Evolutionary conservation across 1,284 basidiomycete genomes (phyloP).

Genomic region (Ceratobasidium sp.): DNA sequence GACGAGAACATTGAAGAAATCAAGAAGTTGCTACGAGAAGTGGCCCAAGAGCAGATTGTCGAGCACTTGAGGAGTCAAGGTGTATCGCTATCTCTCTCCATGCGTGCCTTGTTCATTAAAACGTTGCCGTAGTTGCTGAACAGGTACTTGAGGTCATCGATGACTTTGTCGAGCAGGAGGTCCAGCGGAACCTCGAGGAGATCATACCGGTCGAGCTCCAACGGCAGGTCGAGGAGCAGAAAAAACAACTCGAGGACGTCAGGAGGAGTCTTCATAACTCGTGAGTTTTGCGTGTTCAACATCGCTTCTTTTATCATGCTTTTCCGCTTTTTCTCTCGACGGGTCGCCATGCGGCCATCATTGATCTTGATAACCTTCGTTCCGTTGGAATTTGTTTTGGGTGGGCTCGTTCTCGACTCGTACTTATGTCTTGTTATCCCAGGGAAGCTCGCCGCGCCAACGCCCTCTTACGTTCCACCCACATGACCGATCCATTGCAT

Average conservation of each 20-base stretch:
- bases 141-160: constrained; percentile 47
- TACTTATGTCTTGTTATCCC: not conserved
- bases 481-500: constrained; percentile 48
- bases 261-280: constrained; percentile 45
- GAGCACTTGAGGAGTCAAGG: constrained; percentile 45
- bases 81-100: constrained; percentile 5
- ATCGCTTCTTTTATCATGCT: not conserved
- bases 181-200: constrained; percentile 39
- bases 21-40: constrained; percentile 45
- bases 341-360: not conserved
- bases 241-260: constrained; percentile 47
- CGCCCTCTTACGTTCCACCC: constrained; percentile 44
- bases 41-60: constrained; percentile 49
- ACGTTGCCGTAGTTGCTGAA: constrained; percentile 25
- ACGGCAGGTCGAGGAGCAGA: constrained; percentile 46
- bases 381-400: not conserved
- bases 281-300: constrained; percentile 36
- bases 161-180: constrained; percentile 42
- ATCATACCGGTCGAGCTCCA: constrained; percentile 48
- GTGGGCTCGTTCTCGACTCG: not conserved
- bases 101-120: not conserved
- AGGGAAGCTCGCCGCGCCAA: constrained; percentile 49
- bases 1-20: constrained; percentile 42
- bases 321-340: not conserved
- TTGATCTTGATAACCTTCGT: not conserved